Evolutionary conservation across 2,329 filamentous ascomycete species (phyloP), one percentile per base, ranked within the genome.

Genomic region (Penicillium glabrum): DNA sequence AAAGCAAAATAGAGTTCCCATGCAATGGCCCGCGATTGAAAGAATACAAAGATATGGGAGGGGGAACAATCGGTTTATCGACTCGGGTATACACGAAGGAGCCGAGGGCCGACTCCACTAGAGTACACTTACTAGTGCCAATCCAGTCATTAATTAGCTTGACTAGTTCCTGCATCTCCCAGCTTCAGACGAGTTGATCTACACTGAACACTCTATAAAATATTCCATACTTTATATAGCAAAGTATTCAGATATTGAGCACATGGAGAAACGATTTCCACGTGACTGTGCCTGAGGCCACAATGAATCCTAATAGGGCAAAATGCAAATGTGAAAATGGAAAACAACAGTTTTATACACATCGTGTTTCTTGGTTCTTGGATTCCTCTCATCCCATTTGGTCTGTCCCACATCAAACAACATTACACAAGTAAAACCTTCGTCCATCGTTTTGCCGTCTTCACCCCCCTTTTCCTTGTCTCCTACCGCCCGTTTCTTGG

Each of bases 61-160:
- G 35, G 59, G 59, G 55, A 43, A 58, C 23, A 29, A 51, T 53
- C 19, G 48, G 10, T 37, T 41, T 53, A 16, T 23, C 29, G 31
- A 61, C 54, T 62, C 61, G 61, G 61, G 54, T 56, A 61, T 56
- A 56, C 19, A 44, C 37, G 27, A 53, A 48, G 21, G 26, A 56
- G 54, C 59, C 59, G 61, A 61, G 61, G 59, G 39, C 21, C 46
- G 45, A 26, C 29, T 21, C 35, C 35, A 39, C 35, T 39, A 39
- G 8, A 39, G 4, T 9, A 19, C 35, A 39, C 19, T 47, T 27
- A 31, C 27, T 31, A 33, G 46, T 31, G 9, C 16, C 21, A 47
- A 31, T 19, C 13, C 13, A 46, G 23, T 27, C 8, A 26, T 27
- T 3, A 5, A 11, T 29, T 19, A 23, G 5, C 23, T 41, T 23